Conservation (phyloP, 495 filamentous ascomycete species). For the Pseudevernia furfuracea region DNA sequence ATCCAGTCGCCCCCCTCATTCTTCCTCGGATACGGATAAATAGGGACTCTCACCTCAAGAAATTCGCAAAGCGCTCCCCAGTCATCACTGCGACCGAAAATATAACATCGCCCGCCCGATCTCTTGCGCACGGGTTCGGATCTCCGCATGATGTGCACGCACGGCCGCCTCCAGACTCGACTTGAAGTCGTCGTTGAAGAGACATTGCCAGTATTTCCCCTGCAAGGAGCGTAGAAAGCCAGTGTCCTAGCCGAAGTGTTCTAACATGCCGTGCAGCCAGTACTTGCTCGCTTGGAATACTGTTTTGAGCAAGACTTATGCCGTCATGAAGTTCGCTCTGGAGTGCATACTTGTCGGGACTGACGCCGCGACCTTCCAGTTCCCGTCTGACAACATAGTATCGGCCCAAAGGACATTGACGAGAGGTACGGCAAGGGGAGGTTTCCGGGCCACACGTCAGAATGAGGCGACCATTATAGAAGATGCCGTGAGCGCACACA, state of each 20-base stretch:
- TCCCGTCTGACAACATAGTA: too few relatives aligned
- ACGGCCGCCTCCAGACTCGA: slow-evolving; percentile 10
- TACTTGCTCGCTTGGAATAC: slow-evolving; percentile 16
- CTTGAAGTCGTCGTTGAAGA: slow-evolving; percentile 22
- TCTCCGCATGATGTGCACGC: slow-evolving; percentile 12
- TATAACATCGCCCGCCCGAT: slow-evolving; percentile 17
- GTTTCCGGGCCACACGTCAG: too few relatives aligned
- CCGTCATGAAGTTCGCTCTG: slow-evolving; percentile 2
- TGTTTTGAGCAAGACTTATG: slow-evolving; percentile 15
- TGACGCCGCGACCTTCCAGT: too few relatives aligned
- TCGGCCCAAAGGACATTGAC: too few relatives aligned
- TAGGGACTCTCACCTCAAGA: slow-evolving; percentile 27
- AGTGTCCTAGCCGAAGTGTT: slow-evolving; percentile 20
- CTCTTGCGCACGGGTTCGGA: slow-evolving; percentile 1
- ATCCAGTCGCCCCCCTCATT: slow-evolving; percentile 22
- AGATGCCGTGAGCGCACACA: too few relatives aligned
- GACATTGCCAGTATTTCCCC: slow-evolving; percentile 15
- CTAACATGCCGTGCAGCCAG: slow-evolving; percentile 17
- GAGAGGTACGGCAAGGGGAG: too few relatives aligned
- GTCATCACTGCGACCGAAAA: slow-evolving; percentile 26
- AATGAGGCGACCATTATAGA: too few relatives aligned
- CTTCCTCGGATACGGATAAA: slow-evolving; percentile 25
- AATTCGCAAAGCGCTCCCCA: slow-evolving; percentile 34
- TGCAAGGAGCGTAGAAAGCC: slow-evolving; percentile 16
- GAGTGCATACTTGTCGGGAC: too few relatives aligned